phyloP scores from a whole-genome alignment of 2,329 filamentous ascomycete genomes.

The Paraphoma chrysanthemicola region DNA sequence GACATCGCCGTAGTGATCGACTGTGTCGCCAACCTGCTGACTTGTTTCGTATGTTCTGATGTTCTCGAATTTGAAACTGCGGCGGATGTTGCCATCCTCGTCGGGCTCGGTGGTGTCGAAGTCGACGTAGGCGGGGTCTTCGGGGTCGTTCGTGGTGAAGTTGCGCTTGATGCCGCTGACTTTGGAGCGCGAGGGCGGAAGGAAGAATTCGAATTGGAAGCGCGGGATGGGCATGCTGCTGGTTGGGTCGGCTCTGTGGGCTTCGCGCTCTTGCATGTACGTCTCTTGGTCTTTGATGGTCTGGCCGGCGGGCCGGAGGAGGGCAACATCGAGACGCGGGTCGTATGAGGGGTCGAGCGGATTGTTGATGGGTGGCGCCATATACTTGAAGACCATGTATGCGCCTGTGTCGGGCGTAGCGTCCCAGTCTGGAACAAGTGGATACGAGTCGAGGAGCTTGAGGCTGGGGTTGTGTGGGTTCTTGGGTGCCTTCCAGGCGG shows the following conservation, averaged over 20 bases:
- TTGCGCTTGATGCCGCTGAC: slow-evolving; percentile 62
- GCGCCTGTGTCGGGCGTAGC: slow-evolving; percentile 65
- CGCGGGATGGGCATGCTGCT: slow-evolving; percentile 60
- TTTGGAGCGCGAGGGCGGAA: slow-evolving; percentile 58
- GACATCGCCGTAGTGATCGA: slow-evolving; percentile 61
- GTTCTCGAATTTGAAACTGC: slow-evolving; percentile 63
- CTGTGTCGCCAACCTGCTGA: slow-evolving; percentile 58
- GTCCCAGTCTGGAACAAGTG: slow-evolving; percentile 67
- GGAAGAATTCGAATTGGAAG: slow-evolving; percentile 67
- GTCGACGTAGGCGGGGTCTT: slow-evolving; percentile 20
- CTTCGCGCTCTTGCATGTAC: slow-evolving; percentile 55
- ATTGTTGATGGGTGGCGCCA: slow-evolving; percentile 62
- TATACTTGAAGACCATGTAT: slow-evolving; percentile 68
- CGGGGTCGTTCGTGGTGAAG: slow-evolving; percentile 59
- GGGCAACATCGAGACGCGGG: slow-evolving; percentile 64
- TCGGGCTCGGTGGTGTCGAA: slow-evolving; percentile 41
- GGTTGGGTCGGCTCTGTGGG: slow-evolving; percentile 54
- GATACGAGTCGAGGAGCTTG: slow-evolving; percentile 66
- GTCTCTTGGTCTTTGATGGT: slow-evolving; percentile 60
- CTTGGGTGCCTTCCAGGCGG: slow-evolving; percentile 66
- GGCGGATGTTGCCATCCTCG: slow-evolving; percentile 56
- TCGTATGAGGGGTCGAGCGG: slow-evolving; percentile 59
- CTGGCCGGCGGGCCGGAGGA: slow-evolving; percentile 62
- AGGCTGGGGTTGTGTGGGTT: slow-evolving; percentile 66
- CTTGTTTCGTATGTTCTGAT: slow-evolving; percentile 67